Conservation (phyloP, 2,329 filamentous ascomycete genomes). For the Bertia moriformis region DNA sequence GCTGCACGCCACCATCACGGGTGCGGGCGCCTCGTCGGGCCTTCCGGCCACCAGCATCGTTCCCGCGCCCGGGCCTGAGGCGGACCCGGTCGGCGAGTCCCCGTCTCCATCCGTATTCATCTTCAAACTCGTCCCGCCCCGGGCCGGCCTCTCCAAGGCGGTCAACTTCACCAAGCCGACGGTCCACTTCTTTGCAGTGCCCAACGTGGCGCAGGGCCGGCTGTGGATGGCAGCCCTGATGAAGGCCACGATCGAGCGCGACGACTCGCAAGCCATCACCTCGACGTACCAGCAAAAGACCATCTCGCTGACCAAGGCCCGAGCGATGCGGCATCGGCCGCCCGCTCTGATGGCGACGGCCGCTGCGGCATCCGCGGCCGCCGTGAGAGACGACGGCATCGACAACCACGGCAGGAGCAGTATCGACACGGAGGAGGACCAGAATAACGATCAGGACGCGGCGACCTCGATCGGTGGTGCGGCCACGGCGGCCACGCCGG, state of each 20-base stretch:
- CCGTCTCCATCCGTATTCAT: too few relatives aligned
- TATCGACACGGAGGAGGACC: constrained; percentile 8
- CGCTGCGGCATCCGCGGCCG: too few relatives aligned
- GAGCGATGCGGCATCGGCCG: constrained; percentile 74
- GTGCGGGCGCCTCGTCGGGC: constrained; percentile 51
- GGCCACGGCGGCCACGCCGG: background rate
- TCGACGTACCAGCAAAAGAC: constrained; percentile 96
- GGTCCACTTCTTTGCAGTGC: constrained; percentile 93
- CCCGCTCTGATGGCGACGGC: constrained; percentile 74
- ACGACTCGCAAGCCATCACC: constrained; percentile 64
- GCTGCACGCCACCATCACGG: constrained; percentile 80
- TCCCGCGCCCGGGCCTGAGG: constrained; percentile 20
- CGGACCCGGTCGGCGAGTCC: constrained; percentile 40
- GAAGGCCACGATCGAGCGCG: constrained; percentile 96
- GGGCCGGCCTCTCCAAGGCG: constrained; percentile 70
- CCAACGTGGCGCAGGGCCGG: constrained; percentile 73
- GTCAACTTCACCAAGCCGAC: constrained; percentile 97
- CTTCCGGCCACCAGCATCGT: constrained; percentile 28
- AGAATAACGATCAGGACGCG: constrained; percentile 8
- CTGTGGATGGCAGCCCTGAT: constrained; percentile 97
- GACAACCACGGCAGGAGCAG: constrained; percentile 27
- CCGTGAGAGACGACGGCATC: constrained; percentile 19
- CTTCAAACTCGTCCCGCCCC: constrained; percentile 90
- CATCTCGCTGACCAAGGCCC: constrained; percentile 78
- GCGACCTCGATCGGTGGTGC: too few relatives aligned